Base-by-base conservation (phyloP, 73 alveolate genomes). In the Paraurostyla sp. region DNA sequence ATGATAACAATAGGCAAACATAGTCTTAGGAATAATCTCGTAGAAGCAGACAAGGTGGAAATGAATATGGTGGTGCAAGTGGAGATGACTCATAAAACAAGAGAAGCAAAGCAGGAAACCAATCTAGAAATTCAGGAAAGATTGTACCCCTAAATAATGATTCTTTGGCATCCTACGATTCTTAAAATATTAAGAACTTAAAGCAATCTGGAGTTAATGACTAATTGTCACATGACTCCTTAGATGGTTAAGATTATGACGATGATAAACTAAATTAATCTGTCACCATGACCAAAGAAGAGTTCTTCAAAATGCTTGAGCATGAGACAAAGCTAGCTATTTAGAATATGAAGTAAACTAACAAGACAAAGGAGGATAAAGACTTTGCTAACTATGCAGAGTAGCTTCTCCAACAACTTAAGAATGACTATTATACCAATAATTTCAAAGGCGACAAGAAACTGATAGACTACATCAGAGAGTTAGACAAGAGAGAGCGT, bases 381-480 rank as follows among this genome's bases (percentile, higher is more conserved):
- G 65, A 43, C 11, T 48, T 73, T 33, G 71, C 65, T n/a, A 73
- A 48, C 23, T 73, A 73, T 73, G 86, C 86, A 13, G 86, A 73
- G 20, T 23, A 11, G 3, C 46, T 73, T 71, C 71, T 73, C 35
- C 11, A 73, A 45, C 42, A 43, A 43, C 6, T 73, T 50, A 2
- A 9, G 18, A 11, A 73, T 16, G 86, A 73, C 71, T 18, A 18
- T n/a, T 4, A 49, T 3, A 30, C 36, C 30, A 49, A 73, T n/a
- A 48, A 42, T 0, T 40, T 43, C 18, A 20, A 56, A 7, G 82
- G 29, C 27, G 32, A 73, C 43, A 73, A 73, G 59, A 73, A 56
- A 32, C 15, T 73, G 71, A 6, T 73, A 22, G 68, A 73, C 9
- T 73, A 73, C 71, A 73, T 73, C 9, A 42, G 86, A 73, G 86